Conservation (phyloP, 768 basidiomycete genomes). For the Amanita rubescens region DNA sequence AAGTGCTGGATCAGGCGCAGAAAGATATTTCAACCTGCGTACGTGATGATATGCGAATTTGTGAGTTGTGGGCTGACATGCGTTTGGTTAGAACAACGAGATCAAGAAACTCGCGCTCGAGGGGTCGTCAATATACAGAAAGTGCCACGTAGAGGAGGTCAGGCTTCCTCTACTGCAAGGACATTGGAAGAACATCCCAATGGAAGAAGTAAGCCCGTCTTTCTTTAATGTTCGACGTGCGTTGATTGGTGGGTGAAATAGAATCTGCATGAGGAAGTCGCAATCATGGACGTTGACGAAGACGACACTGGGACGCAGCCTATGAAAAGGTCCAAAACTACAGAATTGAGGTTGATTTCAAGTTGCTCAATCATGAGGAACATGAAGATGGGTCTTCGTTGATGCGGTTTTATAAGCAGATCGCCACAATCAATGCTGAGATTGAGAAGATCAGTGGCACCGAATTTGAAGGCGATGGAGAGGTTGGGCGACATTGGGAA, state of each 20-base stretch:
- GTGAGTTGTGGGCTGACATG: neutral
- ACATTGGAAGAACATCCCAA: constrained; percentile 77
- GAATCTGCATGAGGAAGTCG: constrained; percentile 79
- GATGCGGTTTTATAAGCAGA: constrained; percentile 67
- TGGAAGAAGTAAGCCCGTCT: constrained; percentile 72
- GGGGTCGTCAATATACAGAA: constrained; percentile 79
- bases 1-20: constrained; percentile 74
- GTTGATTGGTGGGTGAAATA: constrained; percentile 19
- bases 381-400: constrained; percentile 57
- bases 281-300: constrained; percentile 82
- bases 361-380: constrained; percentile 64
- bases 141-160: constrained; percentile 91
- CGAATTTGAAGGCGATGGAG: constrained; percentile 96
- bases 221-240: too few relatives aligned
- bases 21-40: constrained; percentile 87
- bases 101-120: constrained; percentile 86
- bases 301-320: constrained; percentile 80
- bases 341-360: constrained; percentile 87
- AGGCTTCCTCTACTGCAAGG: constrained; percentile 71
- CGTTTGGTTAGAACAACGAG: constrained; percentile 47
- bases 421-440: constrained; percentile 64
- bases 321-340: constrained; percentile 70
- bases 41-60: constrained; percentile 13
- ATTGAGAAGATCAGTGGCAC: constrained; percentile 93
- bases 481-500: constrained; percentile 80